Conservation (phyloP, 129 eudicot genomes). For the Erigeron canadensis region DNA sequence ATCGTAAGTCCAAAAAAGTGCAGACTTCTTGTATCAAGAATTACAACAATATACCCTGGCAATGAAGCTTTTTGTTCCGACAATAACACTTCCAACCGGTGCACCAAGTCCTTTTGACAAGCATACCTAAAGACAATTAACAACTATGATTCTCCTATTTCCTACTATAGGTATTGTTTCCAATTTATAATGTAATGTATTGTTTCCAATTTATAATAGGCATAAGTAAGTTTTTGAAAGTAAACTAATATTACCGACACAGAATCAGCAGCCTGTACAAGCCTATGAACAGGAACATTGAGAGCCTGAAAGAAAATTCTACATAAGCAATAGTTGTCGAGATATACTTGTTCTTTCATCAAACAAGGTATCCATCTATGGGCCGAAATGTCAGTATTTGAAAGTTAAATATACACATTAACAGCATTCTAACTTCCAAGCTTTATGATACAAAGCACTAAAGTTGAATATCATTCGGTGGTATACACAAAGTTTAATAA, state of each 20-base stretch:
- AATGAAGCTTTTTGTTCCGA: constrained; percentile 76
- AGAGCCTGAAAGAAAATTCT: constrained; percentile 65
- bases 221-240: constrained; percentile 4
- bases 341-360: neutral
- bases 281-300: constrained; percentile 88
- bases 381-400: too few relatives aligned
- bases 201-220: neutral
- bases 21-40: neutral
- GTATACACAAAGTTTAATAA: too few relatives aligned
- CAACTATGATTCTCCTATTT: constrained; percentile 1
- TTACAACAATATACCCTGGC: constrained; percentile 49
- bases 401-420: too few relatives aligned
- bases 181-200: neutral
- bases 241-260: constrained; percentile 60
- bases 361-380: neutral
- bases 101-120: constrained; percentile 98
- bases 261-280: constrained; percentile 97
- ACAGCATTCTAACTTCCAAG: too few relatives aligned
- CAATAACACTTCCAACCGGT: constrained; percentile 88
- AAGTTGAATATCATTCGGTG: too few relatives aligned
- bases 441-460: too few relatives aligned
- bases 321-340: neutral
- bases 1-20: constrained; percentile 9
- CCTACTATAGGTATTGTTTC: neutral
- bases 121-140: constrained; percentile 54